A percentile compares a stretch with the other conserved stretches of the same genome.
phyloP scores from a whole-genome alignment of 2,329 filamentous ascomycete species.

The Phialophora chinensis region DNA sequence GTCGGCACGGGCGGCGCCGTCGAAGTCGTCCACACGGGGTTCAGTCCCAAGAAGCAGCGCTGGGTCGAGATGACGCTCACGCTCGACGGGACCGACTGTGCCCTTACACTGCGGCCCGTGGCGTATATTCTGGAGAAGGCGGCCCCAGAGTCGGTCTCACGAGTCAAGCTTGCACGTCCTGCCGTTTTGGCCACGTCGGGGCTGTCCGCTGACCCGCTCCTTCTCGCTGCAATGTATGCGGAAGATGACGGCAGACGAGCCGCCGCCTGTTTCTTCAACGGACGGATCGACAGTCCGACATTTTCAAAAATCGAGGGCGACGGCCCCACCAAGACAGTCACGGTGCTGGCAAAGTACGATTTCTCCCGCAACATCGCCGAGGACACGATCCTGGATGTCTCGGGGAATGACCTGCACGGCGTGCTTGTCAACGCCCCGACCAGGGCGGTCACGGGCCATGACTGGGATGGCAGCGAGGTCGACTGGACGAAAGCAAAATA shows the following conservation, averaged over 20 bases:
- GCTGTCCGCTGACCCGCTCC: neutral
- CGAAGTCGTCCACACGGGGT: conserved; percentile 14
- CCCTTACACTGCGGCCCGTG: conserved; percentile 9
- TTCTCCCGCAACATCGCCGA: conserved; percentile 29
- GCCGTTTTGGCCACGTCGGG: neutral
- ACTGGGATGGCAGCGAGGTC: conserved; percentile 44
- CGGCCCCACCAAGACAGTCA: conserved; percentile 22
- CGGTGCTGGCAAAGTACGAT: conserved; percentile 28
- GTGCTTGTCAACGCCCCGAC: conserved; percentile 46
- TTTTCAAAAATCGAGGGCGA: conserved; percentile 24
- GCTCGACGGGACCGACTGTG: conserved; percentile 6
- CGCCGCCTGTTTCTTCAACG: conserved; percentile 30
- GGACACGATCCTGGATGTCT: conserved; percentile 43
- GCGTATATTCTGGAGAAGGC: conserved; percentile 21
- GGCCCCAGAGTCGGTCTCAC: neutral
- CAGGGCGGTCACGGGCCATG: conserved; percentile 44
- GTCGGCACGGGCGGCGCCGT: conserved; percentile 23
- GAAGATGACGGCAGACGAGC: conserved; percentile 1
- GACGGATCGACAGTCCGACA: conserved; percentile 39
- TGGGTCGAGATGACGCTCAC: conserved; percentile 21
- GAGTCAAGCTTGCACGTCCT: neutral
- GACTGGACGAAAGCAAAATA: conserved; percentile 47
- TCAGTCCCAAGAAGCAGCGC: conserved; percentile 17
- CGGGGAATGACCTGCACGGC: conserved; percentile 40
- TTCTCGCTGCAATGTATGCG: conserved; percentile 21